A percentile compares a stretch with the other conserved stretches of the same genome.
Conservation (phyloP, 768 basidiomycete genomes). For the Mycena rebaudengoi region DNA sequence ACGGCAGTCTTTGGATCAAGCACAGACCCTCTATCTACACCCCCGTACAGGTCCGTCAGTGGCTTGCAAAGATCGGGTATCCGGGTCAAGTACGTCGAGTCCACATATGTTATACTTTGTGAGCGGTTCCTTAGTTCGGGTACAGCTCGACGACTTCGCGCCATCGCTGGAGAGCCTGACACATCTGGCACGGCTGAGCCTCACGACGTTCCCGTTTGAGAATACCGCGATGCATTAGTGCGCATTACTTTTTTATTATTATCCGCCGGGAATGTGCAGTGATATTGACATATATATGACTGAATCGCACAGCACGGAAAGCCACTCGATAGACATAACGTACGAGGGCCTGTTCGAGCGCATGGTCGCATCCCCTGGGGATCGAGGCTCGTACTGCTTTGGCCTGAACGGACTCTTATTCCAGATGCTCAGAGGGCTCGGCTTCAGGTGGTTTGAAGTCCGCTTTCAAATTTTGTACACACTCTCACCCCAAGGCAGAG, state of each 20-base stretch:
- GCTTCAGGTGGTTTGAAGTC: constrained; percentile 2
- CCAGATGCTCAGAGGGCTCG: constrained; percentile 21
- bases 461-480: background rate
- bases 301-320: constrained; percentile 10
- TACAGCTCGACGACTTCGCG: background rate
- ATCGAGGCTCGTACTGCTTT: constrained; percentile 22
- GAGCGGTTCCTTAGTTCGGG: no score
- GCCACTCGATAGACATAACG: constrained; percentile 21
- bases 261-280: no score
- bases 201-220: constrained; percentile 25
- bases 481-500: constrained; percentile 4
- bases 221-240: constrained; percentile 28
- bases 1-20: constrained; percentile 21
- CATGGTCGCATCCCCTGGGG: constrained; percentile 5
- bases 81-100: no score
- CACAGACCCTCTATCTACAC: constrained; percentile 11
- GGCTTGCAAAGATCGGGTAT: constrained; percentile 23
- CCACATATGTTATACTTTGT: no score
- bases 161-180: constrained; percentile 10
- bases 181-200: constrained; percentile 14
- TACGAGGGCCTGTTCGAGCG: constrained; percentile 13
- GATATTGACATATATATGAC: background rate
- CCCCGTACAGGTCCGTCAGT: constrained; percentile 4
- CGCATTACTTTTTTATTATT: no score
- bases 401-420: constrained; percentile 23